These are phyloP conservation scores for Clarireedia sp. DNA, from an alignment of 2,329 filamentous ascomycete species.

Conservation along the genomic window DNA sequence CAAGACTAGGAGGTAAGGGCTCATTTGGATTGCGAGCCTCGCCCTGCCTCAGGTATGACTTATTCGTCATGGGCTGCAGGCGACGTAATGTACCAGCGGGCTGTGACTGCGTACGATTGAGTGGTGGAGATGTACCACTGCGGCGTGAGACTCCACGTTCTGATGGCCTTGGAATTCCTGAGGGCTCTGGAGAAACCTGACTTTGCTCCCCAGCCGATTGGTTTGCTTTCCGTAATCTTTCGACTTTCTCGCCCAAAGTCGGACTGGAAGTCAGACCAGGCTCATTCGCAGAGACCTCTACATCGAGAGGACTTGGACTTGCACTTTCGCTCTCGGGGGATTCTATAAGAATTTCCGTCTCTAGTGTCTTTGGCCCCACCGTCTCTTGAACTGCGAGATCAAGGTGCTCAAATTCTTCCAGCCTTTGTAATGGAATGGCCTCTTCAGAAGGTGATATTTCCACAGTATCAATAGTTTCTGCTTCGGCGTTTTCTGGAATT, in stretches of 20 bases:
- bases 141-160: conserved; percentile 23
- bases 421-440: conserved; percentile 12
- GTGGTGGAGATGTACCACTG: conserved; percentile 25
- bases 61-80: conserved; percentile 16
- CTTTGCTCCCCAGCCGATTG: conserved; percentile 12
- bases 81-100: conserved; percentile 28
- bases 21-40: conserved; percentile 18
- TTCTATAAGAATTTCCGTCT: conserved; percentile 11
- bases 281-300: neutral
- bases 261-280: conserved; percentile 15
- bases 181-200: conserved; percentile 17
- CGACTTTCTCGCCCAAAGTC: conserved; percentile 26
- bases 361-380: conserved; percentile 8
- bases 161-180: conserved; percentile 27
- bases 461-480: neutral
- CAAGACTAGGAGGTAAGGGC: conserved; percentile 14
- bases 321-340: conserved; percentile 2
- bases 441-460: neutral
- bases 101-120: conserved; percentile 29
- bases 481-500: neutral
- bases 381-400: conserved; percentile 44
- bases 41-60: conserved; percentile 16
- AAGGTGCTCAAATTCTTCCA: conserved; percentile 51
- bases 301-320: conserved; percentile 6
- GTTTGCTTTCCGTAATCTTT: conserved; percentile 22